phyloP scores from a whole-genome alignment of 805 yeast genomes.

The Komagataella pastoris region DNA sequence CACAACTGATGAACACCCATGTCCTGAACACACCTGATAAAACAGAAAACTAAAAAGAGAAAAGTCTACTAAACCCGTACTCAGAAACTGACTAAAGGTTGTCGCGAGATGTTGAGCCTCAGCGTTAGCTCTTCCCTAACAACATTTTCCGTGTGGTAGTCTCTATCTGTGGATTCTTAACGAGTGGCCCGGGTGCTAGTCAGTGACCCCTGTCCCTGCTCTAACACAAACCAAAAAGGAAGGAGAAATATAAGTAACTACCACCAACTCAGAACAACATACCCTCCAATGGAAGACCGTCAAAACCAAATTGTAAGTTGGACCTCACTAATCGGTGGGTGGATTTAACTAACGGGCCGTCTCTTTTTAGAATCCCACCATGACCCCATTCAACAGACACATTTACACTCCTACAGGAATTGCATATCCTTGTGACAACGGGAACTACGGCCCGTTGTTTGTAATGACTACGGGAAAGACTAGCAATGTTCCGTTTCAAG shows the following conservation, averaged over 20 bases:
- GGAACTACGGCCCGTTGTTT: not conserved
- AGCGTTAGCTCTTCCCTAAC: not conserved
- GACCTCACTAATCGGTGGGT: not conserved
- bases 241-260: conserved; percentile 5
- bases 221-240: conserved; percentile 8
- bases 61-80: not conserved
- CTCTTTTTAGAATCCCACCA: not conserved
- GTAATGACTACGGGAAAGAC: not conserved
- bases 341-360: not conserved
- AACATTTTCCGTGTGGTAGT: not conserved
- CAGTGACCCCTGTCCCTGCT: conserved; percentile 8
- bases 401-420: not conserved
- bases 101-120: not conserved
- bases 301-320: not conserved
- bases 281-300: not conserved
- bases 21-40: not conserved
- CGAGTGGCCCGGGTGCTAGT: not conserved
- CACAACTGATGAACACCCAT: conserved; percentile 98
- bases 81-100: not conserved
- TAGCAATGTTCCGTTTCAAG: not conserved
- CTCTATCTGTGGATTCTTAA: not conserved
- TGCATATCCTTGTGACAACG: not conserved
- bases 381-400: not conserved
- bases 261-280: not conserved
- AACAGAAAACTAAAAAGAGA: not conserved